A percentile compares a stretch with the other conserved stretches of the same genome.
These are phyloP conservation scores for Chalciporus piperatus DNA, from an alignment of 768 basidiomycete genomes.

Conservation along the genomic window DNA sequence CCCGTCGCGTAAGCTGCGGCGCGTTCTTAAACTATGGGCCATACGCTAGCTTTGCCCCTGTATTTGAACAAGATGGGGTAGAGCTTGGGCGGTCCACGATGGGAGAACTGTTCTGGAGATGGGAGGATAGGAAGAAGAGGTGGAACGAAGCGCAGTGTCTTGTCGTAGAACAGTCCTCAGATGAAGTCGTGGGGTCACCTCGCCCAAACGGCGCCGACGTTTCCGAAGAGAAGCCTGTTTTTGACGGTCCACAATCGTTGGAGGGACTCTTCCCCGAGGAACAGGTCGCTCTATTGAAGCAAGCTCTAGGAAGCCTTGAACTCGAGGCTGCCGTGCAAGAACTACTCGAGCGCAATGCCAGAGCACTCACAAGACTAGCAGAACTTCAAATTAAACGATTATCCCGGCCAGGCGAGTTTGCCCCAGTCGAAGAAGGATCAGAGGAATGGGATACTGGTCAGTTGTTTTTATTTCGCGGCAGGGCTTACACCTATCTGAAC, in stretches of 20 bases:
- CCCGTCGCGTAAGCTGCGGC: conserved; percentile 60
- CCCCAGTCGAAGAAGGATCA: conserved; percentile 58
- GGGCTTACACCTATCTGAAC: conserved; percentile 8
- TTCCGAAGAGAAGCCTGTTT: conserved; percentile 3
- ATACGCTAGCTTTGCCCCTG: conserved; percentile 73
- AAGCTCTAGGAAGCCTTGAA: conserved; percentile 56
- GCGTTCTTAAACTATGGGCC: conserved; percentile 78
- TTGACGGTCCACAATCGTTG: conserved; percentile 41
- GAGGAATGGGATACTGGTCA: conserved; percentile 84
- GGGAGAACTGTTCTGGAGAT: conserved; percentile 55
- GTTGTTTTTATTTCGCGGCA: conserved; percentile 21
- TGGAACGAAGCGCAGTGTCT: conserved; percentile 22
- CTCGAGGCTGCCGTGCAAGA: conserved; percentile 69
- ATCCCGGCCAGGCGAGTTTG: conserved; percentile 42
- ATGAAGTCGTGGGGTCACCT: not conserved
- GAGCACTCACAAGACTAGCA: conserved; percentile 61
- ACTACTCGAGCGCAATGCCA: conserved; percentile 61
- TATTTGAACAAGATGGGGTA: conserved; percentile 74
- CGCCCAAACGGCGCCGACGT: conserved; percentile 14
- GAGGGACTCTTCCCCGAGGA: conserved; percentile 56
- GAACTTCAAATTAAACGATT: conserved; percentile 62
- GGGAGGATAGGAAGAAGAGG: conserved; percentile 41
- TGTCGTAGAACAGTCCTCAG: conserved; percentile 1
- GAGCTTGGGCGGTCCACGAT: conserved; percentile 63
- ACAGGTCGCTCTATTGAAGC: conserved; percentile 55